Base-by-base conservation (phyloP, 768 basidiomycete genomes). In the Tylopilus rubrobrunneus region DNA sequence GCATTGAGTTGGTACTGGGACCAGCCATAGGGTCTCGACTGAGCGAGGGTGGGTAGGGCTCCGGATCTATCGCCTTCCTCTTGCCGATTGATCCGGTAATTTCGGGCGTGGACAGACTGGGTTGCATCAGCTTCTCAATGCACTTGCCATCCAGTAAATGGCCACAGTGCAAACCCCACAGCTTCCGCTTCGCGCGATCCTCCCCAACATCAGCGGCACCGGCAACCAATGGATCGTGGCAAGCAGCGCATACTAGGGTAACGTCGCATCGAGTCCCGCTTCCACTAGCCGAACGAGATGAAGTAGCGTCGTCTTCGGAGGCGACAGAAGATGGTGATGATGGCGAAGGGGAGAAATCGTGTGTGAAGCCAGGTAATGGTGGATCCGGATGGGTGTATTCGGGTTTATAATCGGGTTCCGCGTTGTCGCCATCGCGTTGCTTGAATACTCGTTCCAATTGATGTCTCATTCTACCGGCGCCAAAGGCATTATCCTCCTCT, bases 121-220 rank as follows among this genome's bases (percentile, higher is more conserved):
- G 86, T 34, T 72, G 68, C 64, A 84, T 82, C 46, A 91, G 59
- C 57, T 77, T 73, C 55, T 77, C 77, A 2, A 86, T 68, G 59
- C 89, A 92, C 66, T 85, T 87, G 46, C 87, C 89, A 58, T 91
- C 89, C 0, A 91, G 75, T 60, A 92, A 67, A 63, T 92, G 89
- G 0, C 89, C 89, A 49, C 89, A 92, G 39, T 86, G 74, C 55
- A 92, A 69, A 2, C 78, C 82, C 89, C 87, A 91, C 8, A 91
- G 70, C 41, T 79, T 77, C 49, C 76, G 72, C 36, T 68, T 69
- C 39, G 71, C 71, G 39, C 71, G 73, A 34, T 81, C 82, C 43
- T 74, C 70, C 15, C 73, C 70, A n/a, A 82, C 72, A 12, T 76
- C 78, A 2, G 74, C 73, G 45, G 78, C 75, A 34, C 76, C 72